phyloP scores from a whole-genome alignment of 108 stramenopile genomes.

The Cyclotella distinguenda region DNA sequence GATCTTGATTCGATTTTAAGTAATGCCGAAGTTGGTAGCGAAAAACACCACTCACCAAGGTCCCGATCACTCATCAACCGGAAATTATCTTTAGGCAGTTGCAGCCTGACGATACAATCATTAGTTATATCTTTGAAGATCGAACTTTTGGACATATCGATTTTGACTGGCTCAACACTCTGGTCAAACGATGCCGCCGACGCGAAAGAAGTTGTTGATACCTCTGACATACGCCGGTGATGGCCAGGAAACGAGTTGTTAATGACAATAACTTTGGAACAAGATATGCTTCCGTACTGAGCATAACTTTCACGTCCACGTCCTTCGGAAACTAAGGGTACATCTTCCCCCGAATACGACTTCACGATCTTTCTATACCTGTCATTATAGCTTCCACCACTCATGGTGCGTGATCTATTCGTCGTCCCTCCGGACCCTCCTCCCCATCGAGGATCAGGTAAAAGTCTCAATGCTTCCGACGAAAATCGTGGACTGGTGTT shows the following conservation, averaged over 20 bases:
- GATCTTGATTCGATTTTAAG: too few relatives aligned
- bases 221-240: constrained; percentile 30
- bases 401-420: constrained; percentile 27
- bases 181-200: constrained; percentile 33
- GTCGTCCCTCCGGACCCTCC: constrained; percentile 14
- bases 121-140: constrained; percentile 63
- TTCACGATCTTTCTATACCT: constrained; percentile 11
- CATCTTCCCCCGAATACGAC: constrained; percentile 6
- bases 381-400: constrained; percentile 22
- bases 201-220: constrained; percentile 19
- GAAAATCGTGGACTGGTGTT: neutral
- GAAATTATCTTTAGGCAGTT: constrained; percentile 62
- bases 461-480: constrained; percentile 18
- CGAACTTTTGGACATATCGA: constrained; percentile 42
- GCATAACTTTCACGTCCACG: neutral
- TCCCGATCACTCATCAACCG: constrained; percentile 55
- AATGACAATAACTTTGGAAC: neutral
- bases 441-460: constrained; percentile 53
- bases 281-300: constrained; percentile 1
- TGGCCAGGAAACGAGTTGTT: neutral
- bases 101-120: constrained; percentile 52
- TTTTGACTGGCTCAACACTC: constrained; percentile 42
- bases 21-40: neutral
- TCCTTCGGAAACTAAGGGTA: neutral
- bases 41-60: constrained; percentile 32